phyloP scores from a whole-genome alignment of 495 filamentous ascomycete genomes.

The Hypomontagnella submonticulosa region DNA sequence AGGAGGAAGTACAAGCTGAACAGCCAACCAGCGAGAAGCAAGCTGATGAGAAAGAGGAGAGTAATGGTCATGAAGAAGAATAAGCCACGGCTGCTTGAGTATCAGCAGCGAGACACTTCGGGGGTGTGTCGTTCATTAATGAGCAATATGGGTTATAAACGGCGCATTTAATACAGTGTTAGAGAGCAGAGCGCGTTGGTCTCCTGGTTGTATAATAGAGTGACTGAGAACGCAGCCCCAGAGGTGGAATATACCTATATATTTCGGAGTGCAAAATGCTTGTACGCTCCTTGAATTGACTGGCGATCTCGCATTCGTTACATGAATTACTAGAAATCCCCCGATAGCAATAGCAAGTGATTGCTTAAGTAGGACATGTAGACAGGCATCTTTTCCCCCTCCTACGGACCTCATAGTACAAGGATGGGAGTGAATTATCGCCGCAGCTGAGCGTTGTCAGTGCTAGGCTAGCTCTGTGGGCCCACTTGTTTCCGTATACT shows the following conservation, averaged over 20 bases:
- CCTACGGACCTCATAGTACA: too few relatives aligned
- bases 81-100: conserved; percentile 10
- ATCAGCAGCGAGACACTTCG: neutral
- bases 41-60: conserved; percentile 18
- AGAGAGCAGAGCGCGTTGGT: conserved; percentile 10
- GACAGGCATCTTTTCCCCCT: too few relatives aligned
- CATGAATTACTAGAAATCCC: too few relatives aligned
- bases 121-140: conserved; percentile 12
- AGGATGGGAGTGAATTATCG: too few relatives aligned
- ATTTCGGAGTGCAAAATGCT: conserved; percentile 10
- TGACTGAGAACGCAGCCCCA: conserved; percentile 18
- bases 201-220: conserved; percentile 45
- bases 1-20: conserved; percentile 4
- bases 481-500: too few relatives aligned
- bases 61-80: conserved; percentile 11
- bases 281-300: neutral
- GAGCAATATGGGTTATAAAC: conserved; percentile 13
- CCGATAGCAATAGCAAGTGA: too few relatives aligned
- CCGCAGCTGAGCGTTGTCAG: too few relatives aligned
- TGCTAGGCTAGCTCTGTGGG: too few relatives aligned
- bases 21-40: conserved; percentile 13
- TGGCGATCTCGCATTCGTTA: too few relatives aligned
- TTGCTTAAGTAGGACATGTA: too few relatives aligned
- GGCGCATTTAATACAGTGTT: neutral
- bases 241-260: conserved; percentile 16